Base-by-base conservation (phyloP, 2,329 filamentous ascomycete species). In the Curvularia verruculosa region DNA sequence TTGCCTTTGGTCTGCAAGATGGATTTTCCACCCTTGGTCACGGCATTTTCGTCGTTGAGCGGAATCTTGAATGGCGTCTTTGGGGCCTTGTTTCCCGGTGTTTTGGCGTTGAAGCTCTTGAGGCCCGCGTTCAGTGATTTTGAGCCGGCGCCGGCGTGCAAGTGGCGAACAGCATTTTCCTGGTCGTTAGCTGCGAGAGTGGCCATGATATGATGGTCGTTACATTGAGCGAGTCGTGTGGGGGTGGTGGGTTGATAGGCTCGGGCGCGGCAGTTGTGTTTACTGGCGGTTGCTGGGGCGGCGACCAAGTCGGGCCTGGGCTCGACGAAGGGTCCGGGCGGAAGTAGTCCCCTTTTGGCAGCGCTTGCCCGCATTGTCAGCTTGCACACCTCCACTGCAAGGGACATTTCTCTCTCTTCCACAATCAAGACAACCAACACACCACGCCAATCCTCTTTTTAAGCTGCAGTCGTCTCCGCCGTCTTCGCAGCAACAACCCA, bases 11-110 rank as follows among this genome's bases (percentile, higher is more conserved):
- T 82, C 59, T 85, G 84, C 49, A 85, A 70, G 1, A 80, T 79
- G 39, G 83, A 83, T 75, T 89, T 92, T 49, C 84, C 84, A 36
- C 81, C 84, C 26, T 80, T 85, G 59, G 86, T 80, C 8, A 85
- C 81, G n/a, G 84, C 86, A 78, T 97, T 97, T 77, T 97, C 94
- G 69, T 97, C 91, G 65, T 96, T 91, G 60, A 91, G 82, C 7
- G 88, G 84, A 47, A 91, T 79, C 70, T 88, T 90, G 72, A 93
- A 86, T 0, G 93, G 92, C 5, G 92, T 96, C 78, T 96, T 96
- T 8, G 90, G 88, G 63, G 83, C 88, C 71, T 87, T 87, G 56
- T 85, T 83, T 54, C 87, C 89, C 0, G 92, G 92, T 26, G 92
- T 96, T 79, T 94, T 96, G 53, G 90, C 86, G 57, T 83, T 81